Evolutionary conservation across 2,329 filamentous ascomycete species (phyloP).

Genomic region (Colletotrichum limetticola): DNA sequence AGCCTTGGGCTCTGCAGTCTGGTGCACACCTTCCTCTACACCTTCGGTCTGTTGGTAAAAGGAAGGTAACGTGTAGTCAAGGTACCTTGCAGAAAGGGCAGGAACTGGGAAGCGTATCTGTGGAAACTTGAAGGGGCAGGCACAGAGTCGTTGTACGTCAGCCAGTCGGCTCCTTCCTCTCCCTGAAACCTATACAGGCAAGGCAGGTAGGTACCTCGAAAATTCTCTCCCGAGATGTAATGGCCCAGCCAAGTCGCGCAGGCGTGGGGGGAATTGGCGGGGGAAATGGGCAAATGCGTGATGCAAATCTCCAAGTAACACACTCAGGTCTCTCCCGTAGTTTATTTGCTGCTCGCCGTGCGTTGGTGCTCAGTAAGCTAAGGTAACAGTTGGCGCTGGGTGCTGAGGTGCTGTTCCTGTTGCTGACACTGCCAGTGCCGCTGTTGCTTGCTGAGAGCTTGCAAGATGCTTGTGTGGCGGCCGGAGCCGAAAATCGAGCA

Average conservation of each 20-base stretch:
- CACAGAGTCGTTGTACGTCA: neutral
- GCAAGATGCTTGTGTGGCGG: neutral
- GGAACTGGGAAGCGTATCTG: neutral
- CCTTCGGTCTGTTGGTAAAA: neutral
- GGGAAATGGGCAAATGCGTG: neutral
- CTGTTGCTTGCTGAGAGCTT: neutral
- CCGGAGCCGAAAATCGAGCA: constrained; percentile 1
- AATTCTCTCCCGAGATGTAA: neutral
- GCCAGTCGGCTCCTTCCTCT: neutral
- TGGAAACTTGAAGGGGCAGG: no score
- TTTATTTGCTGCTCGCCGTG: constrained; percentile 2
- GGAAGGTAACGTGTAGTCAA: neutral
- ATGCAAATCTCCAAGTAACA: neutral
- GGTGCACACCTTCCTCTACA: neutral
- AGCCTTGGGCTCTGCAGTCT: no score
- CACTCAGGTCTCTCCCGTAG: neutral
- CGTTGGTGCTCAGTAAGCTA: neutral
- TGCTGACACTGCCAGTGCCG: neutral
- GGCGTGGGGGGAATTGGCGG: neutral
- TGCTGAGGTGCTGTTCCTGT: neutral
- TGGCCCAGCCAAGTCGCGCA: neutral
- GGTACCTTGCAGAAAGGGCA: neutral
- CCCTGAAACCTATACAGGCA: neutral
- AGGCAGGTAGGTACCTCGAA: neutral
- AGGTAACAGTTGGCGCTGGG: no score